A percentile compares a stretch with the other conserved stretches of the same genome.
phyloP scores from a whole-genome alignment of 257 asterid species.

The Nicotiana obtusifolia region DNA sequence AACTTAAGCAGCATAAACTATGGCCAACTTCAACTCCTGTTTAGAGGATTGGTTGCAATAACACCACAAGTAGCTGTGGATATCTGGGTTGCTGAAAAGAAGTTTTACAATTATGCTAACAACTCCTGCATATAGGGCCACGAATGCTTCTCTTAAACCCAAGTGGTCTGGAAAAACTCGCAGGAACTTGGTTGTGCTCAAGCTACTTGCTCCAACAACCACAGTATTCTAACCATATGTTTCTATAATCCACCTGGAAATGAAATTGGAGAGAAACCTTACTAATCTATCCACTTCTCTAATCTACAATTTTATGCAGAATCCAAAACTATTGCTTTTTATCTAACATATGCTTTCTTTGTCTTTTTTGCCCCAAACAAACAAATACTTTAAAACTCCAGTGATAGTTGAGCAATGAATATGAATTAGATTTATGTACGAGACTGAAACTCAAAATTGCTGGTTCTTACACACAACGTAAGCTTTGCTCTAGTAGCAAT shows the following conservation, averaged over 20 bases:
- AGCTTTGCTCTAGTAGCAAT: background rate
- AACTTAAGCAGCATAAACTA: constrained; percentile 35
- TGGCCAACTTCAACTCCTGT: constrained; percentile 74
- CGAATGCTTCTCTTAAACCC: constrained; percentile 76
- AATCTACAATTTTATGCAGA: background rate
- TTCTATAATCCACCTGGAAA: constrained; percentile 82
- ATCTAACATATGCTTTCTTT: background rate
- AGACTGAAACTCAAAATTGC: constrained; percentile 9
- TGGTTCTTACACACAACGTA: constrained; percentile 1
- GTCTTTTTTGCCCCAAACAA: too few relatives aligned
- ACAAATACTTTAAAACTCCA: background rate
- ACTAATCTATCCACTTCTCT: constrained; percentile 20
- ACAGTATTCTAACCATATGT: constrained; percentile 52
- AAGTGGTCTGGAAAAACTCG: constrained; percentile 82
- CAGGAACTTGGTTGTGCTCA: constrained; percentile 67
- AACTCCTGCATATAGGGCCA: constrained; percentile 50
- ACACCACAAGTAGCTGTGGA: constrained; percentile 62
- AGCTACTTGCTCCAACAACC: constrained; percentile 40
- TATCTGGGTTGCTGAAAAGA: constrained; percentile 72
- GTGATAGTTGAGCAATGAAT: background rate
- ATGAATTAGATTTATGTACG: constrained; percentile 22
- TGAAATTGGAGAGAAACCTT: constrained; percentile 83
- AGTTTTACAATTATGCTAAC: constrained; percentile 43
- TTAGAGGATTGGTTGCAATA: constrained; percentile 38
- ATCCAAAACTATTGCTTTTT: background rate